Conservation (phyloP, 306 rosid species). For the Quercus glauca region DNA sequence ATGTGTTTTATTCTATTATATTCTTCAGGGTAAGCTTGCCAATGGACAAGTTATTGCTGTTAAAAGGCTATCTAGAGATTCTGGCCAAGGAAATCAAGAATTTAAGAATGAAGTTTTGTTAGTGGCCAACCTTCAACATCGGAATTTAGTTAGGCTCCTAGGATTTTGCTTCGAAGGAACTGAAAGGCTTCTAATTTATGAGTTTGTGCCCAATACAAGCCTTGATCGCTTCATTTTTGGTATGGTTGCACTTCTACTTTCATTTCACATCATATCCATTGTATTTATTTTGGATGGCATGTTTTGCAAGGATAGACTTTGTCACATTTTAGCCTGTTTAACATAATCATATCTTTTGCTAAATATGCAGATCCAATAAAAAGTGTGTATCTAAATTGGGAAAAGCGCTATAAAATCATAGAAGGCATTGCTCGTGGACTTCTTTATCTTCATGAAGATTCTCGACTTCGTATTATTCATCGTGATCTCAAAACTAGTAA, state of each 20-base stretch:
- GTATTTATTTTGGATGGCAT: not conserved
- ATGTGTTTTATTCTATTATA: not conserved
- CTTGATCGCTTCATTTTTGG: not conserved
- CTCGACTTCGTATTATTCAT: not conserved
- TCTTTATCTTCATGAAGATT: not conserved
- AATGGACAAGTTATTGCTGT: not conserved
- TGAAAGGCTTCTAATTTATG: not conserved
- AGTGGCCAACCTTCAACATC: not conserved
- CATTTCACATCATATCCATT: not conserved
- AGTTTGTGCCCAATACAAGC: not conserved
- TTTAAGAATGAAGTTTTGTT: not conserved
- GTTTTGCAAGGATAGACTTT: not conserved
- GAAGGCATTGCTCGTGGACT: not conserved
- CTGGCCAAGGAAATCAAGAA: not conserved
- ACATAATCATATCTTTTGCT: not conserved
- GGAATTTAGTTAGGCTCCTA: not conserved
- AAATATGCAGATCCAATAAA: not conserved
- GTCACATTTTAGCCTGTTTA: not conserved
- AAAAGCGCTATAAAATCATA: not conserved
- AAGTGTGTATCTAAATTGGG: not conserved
- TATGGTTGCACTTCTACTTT: not conserved
- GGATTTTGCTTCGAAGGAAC: not conserved
- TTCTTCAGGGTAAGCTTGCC: not conserved
- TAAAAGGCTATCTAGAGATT: not conserved
- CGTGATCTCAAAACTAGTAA: not conserved